Evolutionary conservation across 768 basidiomycete genomes (phyloP).

Genomic region (Boletus pseudo-olivaceus): DNA sequence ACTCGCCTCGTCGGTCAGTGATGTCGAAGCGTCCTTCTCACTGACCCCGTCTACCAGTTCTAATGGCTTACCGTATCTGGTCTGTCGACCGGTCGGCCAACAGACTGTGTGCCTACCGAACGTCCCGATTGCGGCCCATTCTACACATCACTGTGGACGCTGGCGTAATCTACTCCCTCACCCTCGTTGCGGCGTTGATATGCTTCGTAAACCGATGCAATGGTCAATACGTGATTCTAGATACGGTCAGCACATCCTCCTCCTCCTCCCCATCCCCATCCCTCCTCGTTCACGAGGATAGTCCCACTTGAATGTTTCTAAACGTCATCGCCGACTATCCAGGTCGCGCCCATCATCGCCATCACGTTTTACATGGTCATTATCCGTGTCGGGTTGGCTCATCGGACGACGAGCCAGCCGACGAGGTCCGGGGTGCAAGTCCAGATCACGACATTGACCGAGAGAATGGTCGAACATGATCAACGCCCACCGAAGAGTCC

Average conservation of each 20-base stretch:
- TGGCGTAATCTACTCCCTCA: too few species aligned
- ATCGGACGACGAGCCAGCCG: not conserved
- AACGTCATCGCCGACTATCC: not conserved
- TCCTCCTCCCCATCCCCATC: not conserved
- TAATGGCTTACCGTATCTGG: slow-evolving; percentile 32
- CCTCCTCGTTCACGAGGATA: too few species aligned
- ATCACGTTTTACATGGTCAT: too few species aligned
- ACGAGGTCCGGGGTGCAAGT: not conserved
- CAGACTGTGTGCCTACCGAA: slow-evolving; percentile 4
- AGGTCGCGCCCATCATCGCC: slow-evolving; percentile 11
- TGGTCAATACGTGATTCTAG: slow-evolving; percentile 29
- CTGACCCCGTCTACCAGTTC: slow-evolving; percentile 19
- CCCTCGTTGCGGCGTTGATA: slow-evolving; percentile 21
- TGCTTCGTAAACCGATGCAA: slow-evolving; percentile 29
- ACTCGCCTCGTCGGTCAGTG: not conserved
- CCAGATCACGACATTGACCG: not conserved
- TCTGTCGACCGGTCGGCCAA: slow-evolving; percentile 21
- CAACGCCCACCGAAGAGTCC: not conserved
- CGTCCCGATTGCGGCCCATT: too few species aligned
- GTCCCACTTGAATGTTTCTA: not conserved
- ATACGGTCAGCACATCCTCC: not conserved
- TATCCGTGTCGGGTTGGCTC: too few species aligned
- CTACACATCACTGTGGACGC: too few species aligned
- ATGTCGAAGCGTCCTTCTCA: not conserved
- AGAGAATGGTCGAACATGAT: not conserved